Base-by-base conservation (phyloP, 495 filamentous ascomycete species). In the Cairneyella variabilis region DNA sequence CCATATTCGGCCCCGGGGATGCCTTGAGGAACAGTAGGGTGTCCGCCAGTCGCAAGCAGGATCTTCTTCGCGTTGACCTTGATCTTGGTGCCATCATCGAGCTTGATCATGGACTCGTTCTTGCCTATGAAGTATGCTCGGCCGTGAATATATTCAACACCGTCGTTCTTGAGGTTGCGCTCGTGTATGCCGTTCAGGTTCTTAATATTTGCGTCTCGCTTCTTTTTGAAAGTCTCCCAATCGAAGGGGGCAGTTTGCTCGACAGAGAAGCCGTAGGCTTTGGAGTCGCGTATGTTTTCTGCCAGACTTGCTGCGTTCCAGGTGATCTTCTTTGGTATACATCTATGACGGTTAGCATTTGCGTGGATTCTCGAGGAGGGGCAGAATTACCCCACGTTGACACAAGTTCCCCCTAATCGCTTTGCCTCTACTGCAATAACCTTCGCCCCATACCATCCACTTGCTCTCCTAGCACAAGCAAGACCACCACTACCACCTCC, bases 401-500 rank as follows among this genome's bases (percentile, higher is more conserved):
- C 88, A 65, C 88, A 92, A 17, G 88, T 91, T 17, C 88, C 88
- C 54, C 88, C 88, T 40, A 90, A 64, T 30, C 85, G 69, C 48
- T 73, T 75, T 53, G 67, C 73, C 70, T 90, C 86, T 44, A 90
- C 73, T 21, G 80, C 75, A 68, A 90, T 84, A 18, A 82, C 76
- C 71, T 89, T 93, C 34, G 77, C 76, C 20, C 84, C 85, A 67
- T 89, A 95, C 74, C 83, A 85, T 17, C 77, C 78, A 43, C 81
- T 80, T 20, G 90, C 90, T 59, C 88, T 76, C 51, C 90, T 80
- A 21, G 84, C 88, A 45, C 82, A 81, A 34, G 83, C 90, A 51
- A 89, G 80, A 17, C 90, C 90, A 39, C 90, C 90, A 66, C 85
- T 90, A 32, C 90, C 90, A 64, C 89, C 90, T 43, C 90, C 90